Evolutionary conservation across 768 basidiomycete species (phyloP).

Genomic region (Lentinula detonsa): DNA sequence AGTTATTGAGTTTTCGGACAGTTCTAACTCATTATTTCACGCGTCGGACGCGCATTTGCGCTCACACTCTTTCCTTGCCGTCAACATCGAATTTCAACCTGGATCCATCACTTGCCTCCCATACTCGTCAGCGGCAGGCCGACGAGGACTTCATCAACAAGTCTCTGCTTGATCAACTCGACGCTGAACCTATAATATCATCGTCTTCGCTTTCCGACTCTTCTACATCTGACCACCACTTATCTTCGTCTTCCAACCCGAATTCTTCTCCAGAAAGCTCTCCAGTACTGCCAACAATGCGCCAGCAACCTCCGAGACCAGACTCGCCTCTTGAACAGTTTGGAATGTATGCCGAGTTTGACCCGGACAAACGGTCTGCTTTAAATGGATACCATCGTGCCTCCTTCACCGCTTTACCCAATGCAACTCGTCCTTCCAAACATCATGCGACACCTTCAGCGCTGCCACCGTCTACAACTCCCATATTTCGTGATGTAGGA

Average conservation of each 20-base stretch:
- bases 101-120: conserved; percentile 41
- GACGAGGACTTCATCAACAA: conserved; percentile 87
- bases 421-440: conserved; percentile 27
- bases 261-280: conserved; percentile 49
- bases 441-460: conserved; percentile 21
- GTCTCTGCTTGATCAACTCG: conserved; percentile 75
- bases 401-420: conserved; percentile 33
- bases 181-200: conserved; percentile 62
- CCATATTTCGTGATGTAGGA: conserved; percentile 28
- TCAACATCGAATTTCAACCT: conserved; percentile 31
- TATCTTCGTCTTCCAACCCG: conserved; percentile 41
- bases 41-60: conserved; percentile 25
- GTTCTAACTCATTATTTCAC: conserved; percentile 23
- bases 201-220: conserved; percentile 43
- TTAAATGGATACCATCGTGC: conserved; percentile 15
- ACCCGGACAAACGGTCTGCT: not conserved
- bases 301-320: not conserved
- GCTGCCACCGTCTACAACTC: conserved; percentile 24
- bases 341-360: not conserved
- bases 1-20: conserved; percentile 15
- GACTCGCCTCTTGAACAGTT: not conserved
- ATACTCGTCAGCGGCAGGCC: conserved; percentile 27
- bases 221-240: conserved; percentile 23
- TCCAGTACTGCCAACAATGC: conserved; percentile 41
- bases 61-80: not conserved